A percentile compares a stretch with the other conserved stretches of the same genome.
Evolutionary conservation across 345 rosid species (phyloP).

Genomic region (Pistacia integerrima): DNA sequence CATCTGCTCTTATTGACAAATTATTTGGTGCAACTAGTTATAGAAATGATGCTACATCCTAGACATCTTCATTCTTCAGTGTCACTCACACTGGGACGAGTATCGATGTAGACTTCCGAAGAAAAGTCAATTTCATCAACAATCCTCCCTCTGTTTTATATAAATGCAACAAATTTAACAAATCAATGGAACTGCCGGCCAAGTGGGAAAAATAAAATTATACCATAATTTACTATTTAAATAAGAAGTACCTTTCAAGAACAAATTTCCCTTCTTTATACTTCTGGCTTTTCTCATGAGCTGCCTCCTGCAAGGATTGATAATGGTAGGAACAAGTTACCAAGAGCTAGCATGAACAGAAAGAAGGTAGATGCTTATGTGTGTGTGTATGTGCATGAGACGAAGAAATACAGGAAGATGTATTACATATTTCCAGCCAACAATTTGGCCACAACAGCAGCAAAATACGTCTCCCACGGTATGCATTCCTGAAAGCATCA

Average conservation of each 20-base stretch:
- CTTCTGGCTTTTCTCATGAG: slow-evolving; percentile 72
- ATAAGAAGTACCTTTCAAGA: slow-evolving; percentile 65
- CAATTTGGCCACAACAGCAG: slow-evolving; percentile 84
- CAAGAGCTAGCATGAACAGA: neutral
- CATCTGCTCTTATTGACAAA: slow-evolving; percentile 2
- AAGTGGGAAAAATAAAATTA: neutral
- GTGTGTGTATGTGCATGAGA: neutral
- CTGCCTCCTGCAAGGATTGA: slow-evolving; percentile 54
- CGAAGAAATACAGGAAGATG: slow-evolving; percentile 11
- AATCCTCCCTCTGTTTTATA: slow-evolving; percentile 58
- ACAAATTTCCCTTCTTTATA: slow-evolving; percentile 85
- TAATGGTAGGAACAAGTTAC: neutral
- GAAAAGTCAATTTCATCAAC: slow-evolving; percentile 77
- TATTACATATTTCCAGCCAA: slow-evolving; percentile 95
- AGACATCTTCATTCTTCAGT: slow-evolving; percentile 48
- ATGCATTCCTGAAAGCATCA: slow-evolving; percentile 82
- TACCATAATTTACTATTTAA: neutral
- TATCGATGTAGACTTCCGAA: slow-evolving; percentile 59
- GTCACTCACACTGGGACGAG: slow-evolving; percentile 55
- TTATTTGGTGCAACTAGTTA: neutral
- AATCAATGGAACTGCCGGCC: neutral
- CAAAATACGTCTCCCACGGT: slow-evolving; percentile 86
- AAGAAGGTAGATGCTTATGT: neutral
- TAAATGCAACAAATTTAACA: neutral
- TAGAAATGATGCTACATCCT: slow-evolving; percentile 2